Percentiles rank a stretch among this genome's conserved stretches.
These are phyloP conservation scores for Hemerocallis citrina DNA, from an alignment of 106 monocot genomes.

Conservation along the genomic window DNA sequence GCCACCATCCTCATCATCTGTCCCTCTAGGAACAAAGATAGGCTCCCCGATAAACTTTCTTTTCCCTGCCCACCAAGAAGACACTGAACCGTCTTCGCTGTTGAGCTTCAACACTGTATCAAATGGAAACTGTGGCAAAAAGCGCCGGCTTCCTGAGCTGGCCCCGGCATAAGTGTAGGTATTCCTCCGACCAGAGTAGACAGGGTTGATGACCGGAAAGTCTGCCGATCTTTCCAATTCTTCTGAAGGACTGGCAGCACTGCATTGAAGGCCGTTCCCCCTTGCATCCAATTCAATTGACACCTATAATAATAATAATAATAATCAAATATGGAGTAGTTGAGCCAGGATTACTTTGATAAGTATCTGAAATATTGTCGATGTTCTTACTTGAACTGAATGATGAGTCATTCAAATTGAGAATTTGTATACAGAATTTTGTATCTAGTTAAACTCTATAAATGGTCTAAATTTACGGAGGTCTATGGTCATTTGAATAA, in stretches of 20 bases:
- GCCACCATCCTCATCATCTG: constrained; percentile 70
- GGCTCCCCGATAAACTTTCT: constrained; percentile 80
- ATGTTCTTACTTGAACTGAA: too few species aligned
- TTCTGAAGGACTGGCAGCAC: constrained; percentile 15
- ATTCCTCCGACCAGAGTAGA: constrained; percentile 43
- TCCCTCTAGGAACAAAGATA: constrained; percentile 44
- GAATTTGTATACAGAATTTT: too few species aligned
- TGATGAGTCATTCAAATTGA: too few species aligned
- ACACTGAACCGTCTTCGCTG: constrained; percentile 19
- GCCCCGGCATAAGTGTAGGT: constrained; percentile 42
- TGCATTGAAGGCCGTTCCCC: constrained; percentile 22
- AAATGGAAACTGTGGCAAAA: constrained; percentile 72
- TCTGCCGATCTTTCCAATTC: constrained; percentile 53
- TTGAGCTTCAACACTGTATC: constrained; percentile 67
- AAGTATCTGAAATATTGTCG: too few species aligned
- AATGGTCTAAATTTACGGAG: too few species aligned
- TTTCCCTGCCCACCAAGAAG: constrained; percentile 47
- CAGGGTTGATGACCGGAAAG: constrained; percentile 67
- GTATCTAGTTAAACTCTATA: too few species aligned
- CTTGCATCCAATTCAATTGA: constrained; percentile 38
- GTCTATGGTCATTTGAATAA: too few species aligned
- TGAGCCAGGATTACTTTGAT: too few species aligned
- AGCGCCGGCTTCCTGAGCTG: constrained; percentile 32
- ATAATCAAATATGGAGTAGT: too few species aligned
- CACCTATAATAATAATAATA: too few species aligned